Evolutionary conservation across 208 protist genomes (phyloP), one percentile per base, ranked within the genome.

Genomic region (Herpetomonas tarakana): DNA sequence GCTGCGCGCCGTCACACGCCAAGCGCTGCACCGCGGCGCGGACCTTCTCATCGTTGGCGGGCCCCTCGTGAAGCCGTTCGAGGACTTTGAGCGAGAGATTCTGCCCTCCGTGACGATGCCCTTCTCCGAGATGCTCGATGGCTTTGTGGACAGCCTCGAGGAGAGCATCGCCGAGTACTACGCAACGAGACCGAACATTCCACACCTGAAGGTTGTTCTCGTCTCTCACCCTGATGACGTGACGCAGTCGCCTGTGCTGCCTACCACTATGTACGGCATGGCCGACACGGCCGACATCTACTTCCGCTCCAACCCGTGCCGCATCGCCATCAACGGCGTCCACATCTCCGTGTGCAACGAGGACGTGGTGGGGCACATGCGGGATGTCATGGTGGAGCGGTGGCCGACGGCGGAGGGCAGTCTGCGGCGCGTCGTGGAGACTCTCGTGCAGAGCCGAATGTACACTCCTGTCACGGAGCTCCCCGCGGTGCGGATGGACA

Each of bases 301-400:
- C 24, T 58, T 91, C n/a, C 76, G 83, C 18, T 92, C 86, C 3
- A 96, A 96, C 52, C 89, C 89, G 4, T 93, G 83, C 52, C 83
- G 86, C 22, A 52, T 96, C 19, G 57, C 76, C 3, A 60, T 92
- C 35, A 84, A 89, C 58, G 86, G 86, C n/a, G 68, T 96, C 47
- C 86, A 91, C 62, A 57, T 96, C 50, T 71, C 85, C n/a, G 79
- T 96, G 22, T 92, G 79, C 65, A 91, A 85, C 56, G 84, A 90
- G 16, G 86, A 96, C 65, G 80, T 88, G 2, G 67, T 93, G 1
- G 72, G 72, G 4, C 63, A 71, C 3, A 90, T 96, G 86, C 83
- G 77, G 2, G 67, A 83, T 1, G 52, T 55, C 18, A 92, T 92
- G 86, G 68, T 87, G 29, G 86, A 96, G 71, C 74, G 82, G 7